A percentile compares a stretch with the other conserved stretches of the same genome.
phyloP scores from a whole-genome alignment of 2,329 filamentous ascomycete species.

The Dryadomyces quercus-mongolicae region DNA sequence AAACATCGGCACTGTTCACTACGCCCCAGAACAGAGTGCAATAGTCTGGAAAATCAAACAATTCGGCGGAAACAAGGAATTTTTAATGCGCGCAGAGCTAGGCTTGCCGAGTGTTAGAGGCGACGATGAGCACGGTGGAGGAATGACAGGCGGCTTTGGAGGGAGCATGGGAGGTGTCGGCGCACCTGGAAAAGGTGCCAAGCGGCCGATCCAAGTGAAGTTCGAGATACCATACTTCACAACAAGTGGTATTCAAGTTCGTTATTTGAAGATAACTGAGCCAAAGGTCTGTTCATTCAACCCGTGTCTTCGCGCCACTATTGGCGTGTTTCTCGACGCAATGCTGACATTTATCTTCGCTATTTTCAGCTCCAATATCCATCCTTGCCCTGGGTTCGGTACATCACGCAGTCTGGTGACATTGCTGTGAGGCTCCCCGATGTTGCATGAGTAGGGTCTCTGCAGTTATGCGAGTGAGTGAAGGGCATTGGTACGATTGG shows the following conservation, averaged over 20 bases:
- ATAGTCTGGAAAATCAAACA: slow-evolving; percentile 99
- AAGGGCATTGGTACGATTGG: too few species aligned
- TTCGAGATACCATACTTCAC: slow-evolving; percentile 99
- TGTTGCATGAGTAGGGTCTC: slow-evolving; percentile 46
- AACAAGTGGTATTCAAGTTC: slow-evolving; percentile 96
- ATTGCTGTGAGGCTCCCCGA: slow-evolving; percentile 94
- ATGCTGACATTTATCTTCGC: too few species aligned
- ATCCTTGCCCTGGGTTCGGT: slow-evolving; percentile 92
- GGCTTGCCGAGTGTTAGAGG: slow-evolving; percentile 88
- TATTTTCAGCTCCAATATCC: slow-evolving; percentile 82
- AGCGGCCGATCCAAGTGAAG: slow-evolving; percentile 96
- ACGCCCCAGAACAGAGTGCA: slow-evolving; percentile 90
- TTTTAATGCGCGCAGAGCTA: slow-evolving; percentile 94
- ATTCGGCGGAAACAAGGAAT: slow-evolving; percentile 96
- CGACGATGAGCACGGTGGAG: slow-evolving; percentile 88
- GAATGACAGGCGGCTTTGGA: slow-evolving; percentile 95
- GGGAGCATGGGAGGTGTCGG: slow-evolving; percentile 90
- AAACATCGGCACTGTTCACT: slow-evolving; percentile 94
- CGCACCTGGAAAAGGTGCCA: slow-evolving; percentile 66
- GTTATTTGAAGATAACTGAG: slow-evolving; percentile 98
- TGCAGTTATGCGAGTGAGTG: too few species aligned
- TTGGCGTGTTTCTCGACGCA: neutral
- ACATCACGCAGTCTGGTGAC: slow-evolving; percentile 96
- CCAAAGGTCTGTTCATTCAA: slow-evolving; percentile 66
- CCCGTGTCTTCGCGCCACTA: neutral